Base-by-base conservation (phyloP, 371 early-diverging fungal species). In the Phascolomyces articulosus region DNA sequence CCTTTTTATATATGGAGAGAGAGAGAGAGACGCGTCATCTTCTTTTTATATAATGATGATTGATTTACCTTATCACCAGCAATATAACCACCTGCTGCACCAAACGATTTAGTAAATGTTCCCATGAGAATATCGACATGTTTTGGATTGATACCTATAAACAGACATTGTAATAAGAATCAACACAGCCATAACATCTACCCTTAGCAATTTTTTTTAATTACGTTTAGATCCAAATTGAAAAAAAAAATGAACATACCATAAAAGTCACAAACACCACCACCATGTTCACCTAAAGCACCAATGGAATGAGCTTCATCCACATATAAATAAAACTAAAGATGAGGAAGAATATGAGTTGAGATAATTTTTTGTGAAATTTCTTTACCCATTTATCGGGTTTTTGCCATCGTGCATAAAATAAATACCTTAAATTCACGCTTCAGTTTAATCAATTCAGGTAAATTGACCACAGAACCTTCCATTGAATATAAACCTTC, bases 401-500 rank as follows among this genome's bases (percentile, higher is more conserved):
- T n/a, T n/a, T n/a, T n/a, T n/a, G n/a, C n/a, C n/a, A n/a, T n/a
- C n/a, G n/a, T n/a, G n/a, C n/a, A 38, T 38, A 38, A 38, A 38
- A 38, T 9, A 38, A 38, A 13, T 82, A 91, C 90, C 80, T 96
- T 96, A 85, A 99, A 99, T 81, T 95, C 95, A 67, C 91, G 89
- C 72, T 97, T 98, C 60, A 99, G 80, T 58, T 89, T 95, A 41
- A 99, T 79, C 29, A 99, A 85, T 68, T 94, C 95, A 48, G 95
- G 95, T 63, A 99, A 79, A 58, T 93, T 90, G 62, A 93, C 89
- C 73, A 98, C 91, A 60, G 93, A 91, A 41, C 99, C 99, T 77
- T 99, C 99, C 99, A 99, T 99, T 11, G 98, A 98, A 65, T 90
- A 99, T 27, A 99, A 84, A 56, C 99, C 99, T 79, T 99, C 99